Conservation (phyloP, 2,329 filamentous ascomycete genomes). For the Aspergillus cejpii region DNA sequence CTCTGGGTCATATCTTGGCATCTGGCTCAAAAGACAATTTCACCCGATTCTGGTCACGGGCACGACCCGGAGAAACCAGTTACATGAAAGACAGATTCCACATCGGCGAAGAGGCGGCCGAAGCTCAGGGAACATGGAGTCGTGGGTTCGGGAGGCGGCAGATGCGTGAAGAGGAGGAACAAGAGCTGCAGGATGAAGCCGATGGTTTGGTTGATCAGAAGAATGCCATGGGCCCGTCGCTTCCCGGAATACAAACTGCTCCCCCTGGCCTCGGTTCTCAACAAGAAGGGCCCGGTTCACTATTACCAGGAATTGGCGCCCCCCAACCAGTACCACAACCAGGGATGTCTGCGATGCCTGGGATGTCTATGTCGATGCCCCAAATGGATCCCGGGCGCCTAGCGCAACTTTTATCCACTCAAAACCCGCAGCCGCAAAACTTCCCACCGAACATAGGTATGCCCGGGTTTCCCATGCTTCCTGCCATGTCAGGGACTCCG, state of each 20-base stretch:
- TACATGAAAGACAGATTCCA: slow-evolving; percentile 89
- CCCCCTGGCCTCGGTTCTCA: slow-evolving; percentile 48
- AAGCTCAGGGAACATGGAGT: slow-evolving; percentile 92
- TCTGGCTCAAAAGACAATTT: slow-evolving; percentile 95
- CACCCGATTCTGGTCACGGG: slow-evolving; percentile 92
- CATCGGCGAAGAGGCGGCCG: slow-evolving; percentile 86
- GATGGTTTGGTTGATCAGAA: slow-evolving; percentile 90
- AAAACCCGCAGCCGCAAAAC: slow-evolving; percentile 28
- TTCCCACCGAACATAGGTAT: slow-evolving; percentile 30
- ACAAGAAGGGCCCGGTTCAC: slow-evolving; percentile 40
- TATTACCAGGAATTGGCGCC: slow-evolving; percentile 46
- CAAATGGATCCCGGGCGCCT: slow-evolving; percentile 45
- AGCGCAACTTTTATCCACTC: slow-evolving; percentile 44
- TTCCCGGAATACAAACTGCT: slow-evolving; percentile 52
- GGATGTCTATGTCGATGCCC: slow-evolving; percentile 33
- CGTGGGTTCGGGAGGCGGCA: slow-evolving; percentile 69
- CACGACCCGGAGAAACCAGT: slow-evolving; percentile 78
- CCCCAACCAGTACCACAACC: slow-evolving; percentile 35
- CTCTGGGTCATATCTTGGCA: slow-evolving; percentile 86
- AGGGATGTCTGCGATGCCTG: slow-evolving; percentile 16
- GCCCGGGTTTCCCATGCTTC: slow-evolving; percentile 36
- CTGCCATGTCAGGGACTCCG: slow-evolving; percentile 46
- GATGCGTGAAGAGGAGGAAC: slow-evolving; percentile 85
- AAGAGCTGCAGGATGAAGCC: slow-evolving; percentile 86
- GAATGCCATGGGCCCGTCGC: slow-evolving; percentile 56